Percentiles rank a stretch among this genome's conserved stretches.
Conservation (phyloP, 2,329 filamentous ascomycete genomes). For the Curvularia hawaiiensis region DNA sequence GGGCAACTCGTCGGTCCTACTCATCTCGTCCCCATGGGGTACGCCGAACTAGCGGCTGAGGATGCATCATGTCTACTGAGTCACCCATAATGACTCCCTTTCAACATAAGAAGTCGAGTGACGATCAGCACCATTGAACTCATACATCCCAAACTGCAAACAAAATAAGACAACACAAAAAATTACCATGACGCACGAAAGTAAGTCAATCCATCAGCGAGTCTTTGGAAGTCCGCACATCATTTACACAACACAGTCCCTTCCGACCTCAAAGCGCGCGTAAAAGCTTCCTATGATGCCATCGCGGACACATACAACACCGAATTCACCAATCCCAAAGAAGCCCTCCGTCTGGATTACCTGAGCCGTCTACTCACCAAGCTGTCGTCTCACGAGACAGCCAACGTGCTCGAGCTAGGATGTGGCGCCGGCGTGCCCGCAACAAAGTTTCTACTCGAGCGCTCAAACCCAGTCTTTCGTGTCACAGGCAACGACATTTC, state of each 20-base stretch:
- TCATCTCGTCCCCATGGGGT: neutral
- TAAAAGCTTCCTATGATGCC: conserved; percentile 40
- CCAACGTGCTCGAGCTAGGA: conserved; percentile 33
- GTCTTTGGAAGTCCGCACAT: neutral
- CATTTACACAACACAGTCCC: conserved; percentile 1
- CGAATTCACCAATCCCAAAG: conserved; percentile 25
- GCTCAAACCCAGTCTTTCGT: conserved; percentile 21
- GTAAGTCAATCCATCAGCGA: neutral
- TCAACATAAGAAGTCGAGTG: neutral
- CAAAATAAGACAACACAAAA: neutral
- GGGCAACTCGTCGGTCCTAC: neutral
- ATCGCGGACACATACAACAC: conserved; percentile 33
- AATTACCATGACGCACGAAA: neutral
- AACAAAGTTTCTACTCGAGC: conserved; percentile 32
- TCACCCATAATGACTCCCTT: neutral
- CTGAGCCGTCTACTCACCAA: conserved; percentile 23
- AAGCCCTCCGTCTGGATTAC: conserved; percentile 31
- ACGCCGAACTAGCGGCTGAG: neutral
- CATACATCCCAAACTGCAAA: neutral
- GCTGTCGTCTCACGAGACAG: conserved; percentile 9
- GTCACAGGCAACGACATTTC: conserved; percentile 54
- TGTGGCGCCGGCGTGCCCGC: conserved; percentile 39
- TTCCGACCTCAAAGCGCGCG: conserved; percentile 32
- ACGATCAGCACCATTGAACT: neutral
- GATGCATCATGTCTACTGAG: neutral